Evolutionary conservation across 306 rosid species (phyloP).

Genomic region (Phaseolus lunatus): DNA sequence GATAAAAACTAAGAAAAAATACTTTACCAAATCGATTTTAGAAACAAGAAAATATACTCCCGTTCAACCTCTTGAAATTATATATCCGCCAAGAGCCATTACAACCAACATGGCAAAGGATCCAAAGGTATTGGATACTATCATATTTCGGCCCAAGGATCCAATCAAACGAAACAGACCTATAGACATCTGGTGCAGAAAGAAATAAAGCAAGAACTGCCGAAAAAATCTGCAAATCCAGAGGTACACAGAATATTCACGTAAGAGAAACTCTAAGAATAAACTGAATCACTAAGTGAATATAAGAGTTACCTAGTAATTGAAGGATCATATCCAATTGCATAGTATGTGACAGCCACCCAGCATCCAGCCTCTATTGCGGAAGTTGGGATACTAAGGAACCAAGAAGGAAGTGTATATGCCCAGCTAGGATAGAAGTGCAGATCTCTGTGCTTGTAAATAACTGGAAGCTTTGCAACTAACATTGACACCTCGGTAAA

Average conservation of each 20-base stretch:
- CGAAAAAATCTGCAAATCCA: constrained; percentile 72
- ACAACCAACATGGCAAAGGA: constrained; percentile 99
- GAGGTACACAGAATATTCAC: constrained; percentile 43
- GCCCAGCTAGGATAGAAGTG: constrained; percentile 98
- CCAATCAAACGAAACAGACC: constrained; percentile 96
- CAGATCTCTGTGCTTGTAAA: constrained; percentile 98
- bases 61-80: constrained; percentile 80
- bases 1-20: constrained; percentile 39
- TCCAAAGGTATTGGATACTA: constrained; percentile 96
- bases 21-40: constrained; percentile 14
- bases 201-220: constrained; percentile 84
- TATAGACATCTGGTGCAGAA: constrained; percentile 97
- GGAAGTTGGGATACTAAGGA: constrained; percentile 83
- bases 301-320: constrained; percentile 65
- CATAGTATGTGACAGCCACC: constrained; percentile 89
- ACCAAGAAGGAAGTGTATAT: constrained; percentile 94
- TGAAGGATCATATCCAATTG: constrained; percentile 94
- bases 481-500: constrained; percentile 97
- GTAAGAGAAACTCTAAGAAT: constrained; percentile 41
- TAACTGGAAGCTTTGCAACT: constrained; percentile 95
- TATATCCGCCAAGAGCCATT: constrained; percentile 97
- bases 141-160: constrained; percentile 98
- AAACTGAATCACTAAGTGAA: constrained; percentile 37
- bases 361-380: constrained; percentile 93
- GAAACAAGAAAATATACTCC: constrained; percentile 39